phyloP scores from a whole-genome alignment of 345 rosid genomes.

The Eucalyptus melliodora region DNA sequence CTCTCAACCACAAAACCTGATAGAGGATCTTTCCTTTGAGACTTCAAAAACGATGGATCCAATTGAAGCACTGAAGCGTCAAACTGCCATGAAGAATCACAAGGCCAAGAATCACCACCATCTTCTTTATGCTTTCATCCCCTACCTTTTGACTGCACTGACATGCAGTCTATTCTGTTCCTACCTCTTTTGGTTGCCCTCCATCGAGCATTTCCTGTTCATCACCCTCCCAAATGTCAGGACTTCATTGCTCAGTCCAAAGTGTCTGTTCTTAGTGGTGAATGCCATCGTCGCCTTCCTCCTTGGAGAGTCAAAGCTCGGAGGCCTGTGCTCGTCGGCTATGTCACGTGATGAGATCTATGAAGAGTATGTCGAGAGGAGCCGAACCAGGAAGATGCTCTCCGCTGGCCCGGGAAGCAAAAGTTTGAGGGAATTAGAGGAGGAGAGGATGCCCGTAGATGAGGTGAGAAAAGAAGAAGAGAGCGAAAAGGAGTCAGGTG shows the following conservation, averaged over 20 bases:
- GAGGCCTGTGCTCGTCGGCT: background rate
- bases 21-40: background rate
- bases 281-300: slow-evolving; percentile 44
- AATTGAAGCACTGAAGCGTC: background rate
- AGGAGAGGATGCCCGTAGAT: background rate
- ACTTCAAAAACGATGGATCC: background rate
- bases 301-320: slow-evolving; percentile 29
- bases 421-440: background rate
- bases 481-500: background rate
- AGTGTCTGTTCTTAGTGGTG: slow-evolving; percentile 32
- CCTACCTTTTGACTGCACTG: slow-evolving; percentile 10
- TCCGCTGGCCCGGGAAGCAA: background rate
- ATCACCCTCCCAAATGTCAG: slow-evolving; percentile 3
- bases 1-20: background rate
- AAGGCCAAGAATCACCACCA: background rate
- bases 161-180: slow-evolving; percentile 6
- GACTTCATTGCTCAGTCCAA: slow-evolving; percentile 17
- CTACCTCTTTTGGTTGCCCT: slow-evolving; percentile 6
- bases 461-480: background rate
- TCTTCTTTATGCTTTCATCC: background rate
- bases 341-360: slow-evolving; percentile 1
- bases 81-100: slow-evolving; percentile 3
- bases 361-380: slow-evolving; percentile 30
- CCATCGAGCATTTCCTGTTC: slow-evolving; percentile 2
- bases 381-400: background rate